These are phyloP conservation scores for Fusarium pseudoanthophilum DNA, from an alignment of 2,329 filamentous ascomycete species.

Conservation along the genomic window DNA sequence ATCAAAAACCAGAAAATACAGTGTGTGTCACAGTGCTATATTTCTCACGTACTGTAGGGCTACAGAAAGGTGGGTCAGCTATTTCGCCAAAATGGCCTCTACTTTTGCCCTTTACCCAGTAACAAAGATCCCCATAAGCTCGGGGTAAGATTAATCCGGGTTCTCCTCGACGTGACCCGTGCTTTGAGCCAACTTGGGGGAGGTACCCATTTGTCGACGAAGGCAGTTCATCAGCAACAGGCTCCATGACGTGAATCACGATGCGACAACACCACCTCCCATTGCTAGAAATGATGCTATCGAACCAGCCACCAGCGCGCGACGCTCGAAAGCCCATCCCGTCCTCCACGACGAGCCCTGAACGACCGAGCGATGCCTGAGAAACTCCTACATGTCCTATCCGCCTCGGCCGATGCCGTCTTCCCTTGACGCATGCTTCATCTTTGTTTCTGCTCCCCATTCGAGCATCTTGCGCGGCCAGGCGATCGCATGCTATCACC, in stretches of 20 bases:
- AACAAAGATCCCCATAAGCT: too few species aligned
- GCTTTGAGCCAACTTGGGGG: accelerated
- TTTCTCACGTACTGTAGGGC: too few species aligned
- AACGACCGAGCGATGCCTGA: too few species aligned
- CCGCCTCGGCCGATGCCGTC: accelerated
- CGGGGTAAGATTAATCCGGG: neutral
- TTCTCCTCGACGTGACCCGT: accelerated
- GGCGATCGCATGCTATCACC: neutral
- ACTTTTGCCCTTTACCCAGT: too few species aligned
- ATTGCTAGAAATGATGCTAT: accelerated
- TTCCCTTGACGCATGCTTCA: accelerated
- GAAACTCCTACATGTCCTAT: too few species aligned
- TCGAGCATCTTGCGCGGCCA: accelerated
- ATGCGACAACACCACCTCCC: neutral
- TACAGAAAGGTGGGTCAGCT: too few species aligned
- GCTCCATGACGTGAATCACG: neutral
- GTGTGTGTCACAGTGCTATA: too few species aligned
- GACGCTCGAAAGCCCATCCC: too few species aligned
- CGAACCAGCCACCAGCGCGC: neutral
- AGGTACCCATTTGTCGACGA: too few species aligned
- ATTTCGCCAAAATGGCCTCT: too few species aligned
- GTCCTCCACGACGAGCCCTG: too few species aligned
- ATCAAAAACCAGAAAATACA: too few species aligned
- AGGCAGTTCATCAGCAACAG: neutral
- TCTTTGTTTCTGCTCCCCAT: neutral